Percentiles rank a stretch among this genome's conserved stretches.
phyloP scores from a whole-genome alignment of 139 green algal genomes.

The Ettlia oleoabundans region DNA sequence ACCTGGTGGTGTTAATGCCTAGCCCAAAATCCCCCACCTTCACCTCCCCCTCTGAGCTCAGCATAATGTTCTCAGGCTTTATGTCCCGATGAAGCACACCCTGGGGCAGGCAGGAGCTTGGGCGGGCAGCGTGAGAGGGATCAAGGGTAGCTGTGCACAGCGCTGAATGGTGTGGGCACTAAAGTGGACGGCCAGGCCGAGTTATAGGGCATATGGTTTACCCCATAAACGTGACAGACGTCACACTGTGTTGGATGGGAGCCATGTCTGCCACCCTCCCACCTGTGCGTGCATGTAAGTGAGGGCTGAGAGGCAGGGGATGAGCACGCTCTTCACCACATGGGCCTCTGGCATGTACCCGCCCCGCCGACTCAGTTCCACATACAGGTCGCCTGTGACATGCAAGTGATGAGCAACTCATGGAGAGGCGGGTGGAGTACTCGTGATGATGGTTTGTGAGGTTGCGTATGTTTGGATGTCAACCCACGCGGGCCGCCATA shows the following conservation, averaged over 20 bases:
- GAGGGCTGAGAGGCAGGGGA: slow-evolving; percentile 72
- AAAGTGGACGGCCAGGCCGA: no score
- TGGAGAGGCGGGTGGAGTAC: no score
- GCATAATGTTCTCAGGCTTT: slow-evolving; percentile 86
- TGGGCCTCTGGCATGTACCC: slow-evolving; percentile 70
- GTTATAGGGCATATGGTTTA: no score
- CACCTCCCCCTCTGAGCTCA: slow-evolving; percentile 38
- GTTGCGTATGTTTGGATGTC: no score
- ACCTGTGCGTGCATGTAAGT: slow-evolving; percentile 64
- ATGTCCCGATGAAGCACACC: slow-evolving; percentile 74
- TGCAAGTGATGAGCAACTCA: neutral
- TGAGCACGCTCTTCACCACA: slow-evolving; percentile 59
- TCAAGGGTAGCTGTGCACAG: no score
- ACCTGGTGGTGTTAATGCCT: slow-evolving; percentile 54
- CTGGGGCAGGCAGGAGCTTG: no score
- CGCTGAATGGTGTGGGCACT: no score
- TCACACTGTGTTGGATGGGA: neutral
- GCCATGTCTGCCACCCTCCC: neutral
- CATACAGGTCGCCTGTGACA: slow-evolving; percentile 44
- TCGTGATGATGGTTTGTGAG: no score
- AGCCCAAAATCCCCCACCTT: slow-evolving; percentile 74
- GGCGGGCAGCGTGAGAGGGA: no score
- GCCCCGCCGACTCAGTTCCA: slow-evolving; percentile 69
- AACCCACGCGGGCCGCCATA: no score
- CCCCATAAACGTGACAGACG: neutral